Evolutionary conservation across 495 filamentous ascomycete genomes (phyloP), one percentile per base, ranked within the genome.

Genomic region (Penicillium pancosmium): DNA sequence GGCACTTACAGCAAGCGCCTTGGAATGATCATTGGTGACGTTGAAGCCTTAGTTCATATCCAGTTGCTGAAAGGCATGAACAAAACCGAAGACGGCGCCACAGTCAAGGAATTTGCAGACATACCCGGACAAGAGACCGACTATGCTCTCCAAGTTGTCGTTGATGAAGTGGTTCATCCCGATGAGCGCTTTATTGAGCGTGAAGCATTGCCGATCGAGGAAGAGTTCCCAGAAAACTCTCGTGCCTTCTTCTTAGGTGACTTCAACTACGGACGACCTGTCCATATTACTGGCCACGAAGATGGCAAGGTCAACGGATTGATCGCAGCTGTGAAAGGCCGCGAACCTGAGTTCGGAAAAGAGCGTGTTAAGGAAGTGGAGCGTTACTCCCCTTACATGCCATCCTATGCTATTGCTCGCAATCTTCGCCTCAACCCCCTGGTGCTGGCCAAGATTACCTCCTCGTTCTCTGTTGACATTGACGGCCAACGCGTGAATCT

Each of bases 191-290:
- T 98, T 74, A 81, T 98, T 46, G 95, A 99, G 76, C 86, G 86
- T 60, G 87, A 83, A 35, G 92, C 95, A 19, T 60, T 94, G 9
- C 88, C 92, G 3, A 86, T 99, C 41, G 90, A 93, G 67, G 86
- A 97, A 71, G 95, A 99, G 61, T 97, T 98, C 67, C 93, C 95
- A 0, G 71, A 85, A 53, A 86, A 85, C 51, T 86, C 90, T 13
- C 82, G 85, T 41, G 92, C 89, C 2, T 98, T 99, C 78, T 99
- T 96, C 78, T 75, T 99, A n/a, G 95, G 95, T 43, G 95, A 97
- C 4, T 93, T 87, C 75, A 91, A 91, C 66, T 97, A 96, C 65
- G 95, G 95, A 12, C 84, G 92, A 46, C 94, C 95, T 1, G 75
- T 96, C 15, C 85, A 96, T 73, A 85, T 99, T 52, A 82, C 82